phyloP scores from a whole-genome alignment of 306 rosid genomes.

The Cicer cuneatum region DNA sequence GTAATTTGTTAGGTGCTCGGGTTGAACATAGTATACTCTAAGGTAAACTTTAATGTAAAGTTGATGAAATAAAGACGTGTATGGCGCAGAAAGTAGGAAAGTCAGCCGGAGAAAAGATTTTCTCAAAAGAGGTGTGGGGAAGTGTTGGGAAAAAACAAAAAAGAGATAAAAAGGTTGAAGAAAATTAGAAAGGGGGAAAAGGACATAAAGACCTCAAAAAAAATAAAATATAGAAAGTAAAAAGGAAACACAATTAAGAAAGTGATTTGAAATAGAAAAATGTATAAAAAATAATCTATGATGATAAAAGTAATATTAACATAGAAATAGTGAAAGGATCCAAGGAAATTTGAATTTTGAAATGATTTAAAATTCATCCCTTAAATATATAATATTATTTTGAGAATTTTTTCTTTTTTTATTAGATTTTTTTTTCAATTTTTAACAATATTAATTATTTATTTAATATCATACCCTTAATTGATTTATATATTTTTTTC shows the following conservation, averaged over 20 bases:
- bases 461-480: too few species aligned
- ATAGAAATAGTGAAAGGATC: too few species aligned
- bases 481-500: too few species aligned
- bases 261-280: not conserved
- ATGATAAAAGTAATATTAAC: too few species aligned
- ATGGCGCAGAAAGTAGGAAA: not conserved
- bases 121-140: not conserved
- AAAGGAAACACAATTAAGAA: not conserved
- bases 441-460: too few species aligned
- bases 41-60: not conserved
- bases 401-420: too few species aligned
- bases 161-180: not conserved
- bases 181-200: not conserved
- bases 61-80: constrained; percentile 10
- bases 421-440: too few species aligned
- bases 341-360: too few species aligned
- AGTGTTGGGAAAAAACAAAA: not conserved
- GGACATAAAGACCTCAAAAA: not conserved
- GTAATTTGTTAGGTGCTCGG: not conserved
- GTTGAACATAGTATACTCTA: not conserved
- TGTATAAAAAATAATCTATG: not conserved
- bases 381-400: too few species aligned
- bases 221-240: not conserved
- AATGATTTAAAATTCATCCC: fast-evolving
- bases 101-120: not conserved